These are phyloP conservation scores for Exserohilum turcica DNA, from an alignment of 2,329 filamentous ascomycete species.

Conservation along the genomic window DNA sequence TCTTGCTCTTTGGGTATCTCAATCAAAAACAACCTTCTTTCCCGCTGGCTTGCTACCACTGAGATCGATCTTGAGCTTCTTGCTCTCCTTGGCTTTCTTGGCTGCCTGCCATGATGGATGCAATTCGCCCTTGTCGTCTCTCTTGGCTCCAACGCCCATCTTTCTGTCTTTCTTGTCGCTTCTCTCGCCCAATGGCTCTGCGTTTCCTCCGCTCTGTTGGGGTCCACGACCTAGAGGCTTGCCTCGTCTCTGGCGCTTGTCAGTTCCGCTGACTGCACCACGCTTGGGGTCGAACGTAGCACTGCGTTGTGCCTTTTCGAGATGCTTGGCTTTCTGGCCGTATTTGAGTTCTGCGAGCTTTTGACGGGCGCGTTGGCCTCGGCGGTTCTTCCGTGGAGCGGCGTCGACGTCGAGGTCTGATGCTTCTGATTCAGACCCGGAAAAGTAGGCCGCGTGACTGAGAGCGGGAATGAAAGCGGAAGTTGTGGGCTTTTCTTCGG, in stretches of 20 bases:
- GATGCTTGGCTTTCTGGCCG: constrained; percentile 71
- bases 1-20: constrained; percentile 12
- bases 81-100: constrained; percentile 63
- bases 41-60: constrained; percentile 55
- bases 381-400: constrained; percentile 70
- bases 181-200: constrained; percentile 28
- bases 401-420: constrained; percentile 61
- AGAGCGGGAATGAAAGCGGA: constrained; percentile 76
- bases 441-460: constrained; percentile 77
- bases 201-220: constrained; percentile 41
- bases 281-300: constrained; percentile 64
- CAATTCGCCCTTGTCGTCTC: constrained; percentile 58
- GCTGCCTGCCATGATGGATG: constrained; percentile 71
- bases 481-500: constrained; percentile 26
- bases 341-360: constrained; percentile 82
- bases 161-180: constrained; percentile 21
- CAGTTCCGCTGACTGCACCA: constrained; percentile 60
- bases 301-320: constrained; percentile 57
- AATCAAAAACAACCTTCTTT: constrained; percentile 69
- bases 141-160: constrained; percentile 50
- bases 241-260: constrained; percentile 27
- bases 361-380: constrained; percentile 77
- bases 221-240: constrained; percentile 31
- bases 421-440: constrained; percentile 74
- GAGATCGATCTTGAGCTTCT: constrained; percentile 49